Conservation (phyloP, 495 filamentous ascomycete genomes). For the Penicillium longicatenatum region DNA sequence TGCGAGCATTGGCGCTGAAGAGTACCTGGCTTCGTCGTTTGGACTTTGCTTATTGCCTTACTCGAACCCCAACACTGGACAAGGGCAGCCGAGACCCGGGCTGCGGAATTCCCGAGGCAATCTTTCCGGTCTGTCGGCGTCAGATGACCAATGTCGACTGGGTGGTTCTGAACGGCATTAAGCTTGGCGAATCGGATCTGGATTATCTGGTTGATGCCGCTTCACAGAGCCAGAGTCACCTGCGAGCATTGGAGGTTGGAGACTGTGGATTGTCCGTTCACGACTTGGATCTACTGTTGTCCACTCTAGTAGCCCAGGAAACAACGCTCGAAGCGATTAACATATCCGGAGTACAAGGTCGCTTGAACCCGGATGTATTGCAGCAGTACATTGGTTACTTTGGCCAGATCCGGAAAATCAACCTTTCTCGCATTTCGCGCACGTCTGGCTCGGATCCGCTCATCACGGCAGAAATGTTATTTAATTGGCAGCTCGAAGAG, state of each 20-base stretch:
- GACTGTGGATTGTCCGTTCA: slow-evolving; percentile 68
- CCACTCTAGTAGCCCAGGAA: slow-evolving; percentile 58
- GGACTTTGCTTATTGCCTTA: slow-evolving; percentile 63
- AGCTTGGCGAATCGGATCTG: slow-evolving; percentile 78
- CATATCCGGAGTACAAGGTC: slow-evolving; percentile 74
- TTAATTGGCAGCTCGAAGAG: slow-evolving; percentile 76
- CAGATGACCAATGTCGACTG: slow-evolving; percentile 77
- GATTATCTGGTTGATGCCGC: slow-evolving; percentile 71
- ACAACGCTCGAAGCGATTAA: slow-evolving; percentile 75
- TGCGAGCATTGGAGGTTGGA: slow-evolving; percentile 81
- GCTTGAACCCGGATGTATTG: slow-evolving; percentile 64
- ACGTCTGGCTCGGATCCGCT: slow-evolving; percentile 65
- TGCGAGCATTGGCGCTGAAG: slow-evolving; percentile 70
- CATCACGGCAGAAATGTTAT: slow-evolving; percentile 64
- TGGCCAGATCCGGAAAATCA: slow-evolving; percentile 68
- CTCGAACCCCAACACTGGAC: slow-evolving; percentile 51
- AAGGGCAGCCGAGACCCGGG: slow-evolving; percentile 62
- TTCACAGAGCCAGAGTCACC: slow-evolving; percentile 61
- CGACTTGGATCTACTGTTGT: slow-evolving; percentile 47
- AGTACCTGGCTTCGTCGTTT: slow-evolving; percentile 63
- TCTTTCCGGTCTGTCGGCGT: slow-evolving; percentile 73
- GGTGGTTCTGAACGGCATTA: slow-evolving; percentile 80
- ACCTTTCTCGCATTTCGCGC: slow-evolving; percentile 67
- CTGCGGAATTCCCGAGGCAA: slow-evolving; percentile 76
- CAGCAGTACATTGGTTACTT: slow-evolving; percentile 66